Base-by-base conservation (phyloP, 2,329 filamentous ascomycete genomes). In the Raffaelea ambrosiae region DNA sequence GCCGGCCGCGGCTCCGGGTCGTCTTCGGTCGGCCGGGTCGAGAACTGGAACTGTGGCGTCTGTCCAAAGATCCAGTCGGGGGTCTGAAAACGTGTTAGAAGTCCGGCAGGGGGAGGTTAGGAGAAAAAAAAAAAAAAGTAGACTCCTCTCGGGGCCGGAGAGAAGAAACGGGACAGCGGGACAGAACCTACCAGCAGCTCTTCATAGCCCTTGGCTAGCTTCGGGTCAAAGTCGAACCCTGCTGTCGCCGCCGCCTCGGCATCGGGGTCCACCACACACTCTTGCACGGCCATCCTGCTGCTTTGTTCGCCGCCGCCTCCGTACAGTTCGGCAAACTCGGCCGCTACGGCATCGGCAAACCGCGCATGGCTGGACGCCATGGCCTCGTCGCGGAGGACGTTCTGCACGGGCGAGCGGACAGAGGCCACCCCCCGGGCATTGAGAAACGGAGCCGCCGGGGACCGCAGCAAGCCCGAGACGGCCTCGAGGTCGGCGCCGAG, bases 381-480 rank as follows among this genome's bases (percentile, higher is more conserved):
- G 77, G 2, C 45, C 9, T 14, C 39, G 8, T 10, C 31, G 18
- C 42, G 31, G 8, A 26, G 22, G 5, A 95, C 81, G 65, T 97
- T 98, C 8, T 79, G 75, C 11, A 97, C 84, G 0, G 82, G 80
- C 43, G 88, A 95, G 52, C 87, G 83, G 40, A 97, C 89, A 61
- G 91, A 97, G 57, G 93, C 88, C 1, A 96, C 90, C 0, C 93
- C 93, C 51, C 85, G 83, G 0, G 88, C 87, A 52, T 80, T 80
- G 59, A 97, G 83, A 60, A 79, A 90, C 0, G 74, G 73, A 0
- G 85, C 87, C 0, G 51, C 48, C 1, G 89, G 88, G n/a, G 88
- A 89, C 20, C 79, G 76, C 54, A 98, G 65, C 58, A 91, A 80
- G 3, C 74, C 66, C 2, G 82, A 79, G 23, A 97, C 85, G 38